Base-by-base conservation (phyloP, 2,329 filamentous ascomycete genomes). In the Mariannaea elegans region DNA sequence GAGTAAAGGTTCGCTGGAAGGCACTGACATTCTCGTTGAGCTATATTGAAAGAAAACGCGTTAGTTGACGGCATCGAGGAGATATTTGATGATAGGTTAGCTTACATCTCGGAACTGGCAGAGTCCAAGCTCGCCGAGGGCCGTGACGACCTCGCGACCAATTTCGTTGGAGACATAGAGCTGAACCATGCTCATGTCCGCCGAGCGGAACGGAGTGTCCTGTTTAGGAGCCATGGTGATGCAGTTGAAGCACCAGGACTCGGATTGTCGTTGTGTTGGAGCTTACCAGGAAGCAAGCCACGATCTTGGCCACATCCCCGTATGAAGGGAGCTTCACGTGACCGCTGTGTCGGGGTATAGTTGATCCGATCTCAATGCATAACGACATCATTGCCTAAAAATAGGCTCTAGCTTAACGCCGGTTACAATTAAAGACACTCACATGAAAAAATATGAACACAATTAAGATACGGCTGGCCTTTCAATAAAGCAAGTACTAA, bases 171-270 rank as follows among this genome's bases (percentile, higher is more conserved):
- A 93, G 73, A 99, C 96, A 81, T 98, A 99, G 74, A 99, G 90
- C 89, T 99, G 95, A 75, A 97, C 97, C 90, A 99, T 90, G 86
- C 93, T 97, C 95, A 99, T 99, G 80, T 97, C 92, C 92, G 93
- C 92, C 77, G 95, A 99, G 87, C 96, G 94, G 89, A 99, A 98
- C 84, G 97, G 92, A 80, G 94, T 97, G 82, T 98, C 93, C 82
- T 92, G 81, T 77, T 82, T 80, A 69, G 84, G 82, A 78, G 86
- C 87, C 88, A 90, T 90, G 72, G 64, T 65, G 73, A 72, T 68
- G 73, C 59, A 61, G 63, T 55, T 61, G 61, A 57, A 65, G 65
- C 72, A 70, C 73, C 74, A 66, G 65, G 65, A 71, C 71, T 65
- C 68, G 68, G 62, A 59, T 67, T 54, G 59, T 69, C 61, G 66